Evolutionary conservation across 257 asterid species (phyloP).

Genomic region (Gentiana dahurica): DNA sequence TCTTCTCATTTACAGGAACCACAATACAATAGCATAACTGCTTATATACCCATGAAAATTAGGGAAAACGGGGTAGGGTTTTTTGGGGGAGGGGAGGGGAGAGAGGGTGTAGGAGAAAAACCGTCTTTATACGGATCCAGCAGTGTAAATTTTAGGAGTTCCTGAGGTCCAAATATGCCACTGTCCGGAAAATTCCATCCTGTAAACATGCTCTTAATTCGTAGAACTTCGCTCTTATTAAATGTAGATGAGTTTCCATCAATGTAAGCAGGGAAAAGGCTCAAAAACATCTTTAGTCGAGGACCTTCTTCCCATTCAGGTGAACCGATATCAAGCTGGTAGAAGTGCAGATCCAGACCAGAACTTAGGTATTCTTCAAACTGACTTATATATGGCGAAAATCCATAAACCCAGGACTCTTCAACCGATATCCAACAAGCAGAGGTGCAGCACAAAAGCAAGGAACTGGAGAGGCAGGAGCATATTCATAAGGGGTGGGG

Average conservation of each 20-base stretch:
- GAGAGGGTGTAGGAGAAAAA: constrained; percentile 15
- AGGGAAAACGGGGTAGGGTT: no score
- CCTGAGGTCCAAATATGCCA: constrained; percentile 78
- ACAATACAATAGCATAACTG: no score
- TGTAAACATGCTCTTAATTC: constrained; percentile 58
- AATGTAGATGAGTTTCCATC: constrained; percentile 19
- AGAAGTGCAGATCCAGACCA: constrained; percentile 44
- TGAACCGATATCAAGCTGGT: constrained; percentile 53
- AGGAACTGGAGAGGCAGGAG: constrained; percentile 37
- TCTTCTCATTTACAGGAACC: no score
- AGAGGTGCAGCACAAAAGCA: constrained; percentile 87
- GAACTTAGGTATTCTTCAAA: constrained; percentile 45
- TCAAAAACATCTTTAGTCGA: constrained; percentile 68
- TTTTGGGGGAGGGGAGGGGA: no score
- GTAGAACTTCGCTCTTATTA: constrained; percentile 53
- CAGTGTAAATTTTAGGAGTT: constrained; percentile 79
- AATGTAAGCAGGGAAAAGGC: constrained; percentile 48
- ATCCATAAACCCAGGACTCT: constrained; percentile 86
- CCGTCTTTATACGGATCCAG: constrained; percentile 50
- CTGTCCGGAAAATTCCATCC: constrained; percentile 74
- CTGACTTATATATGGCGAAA: constrained; percentile 40
- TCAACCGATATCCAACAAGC: constrained; percentile 71
- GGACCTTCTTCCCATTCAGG: constrained; percentile 72
- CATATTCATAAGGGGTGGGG: constrained; percentile 52
- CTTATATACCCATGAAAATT: no score